A percentile compares a stretch with the other conserved stretches of the same genome.
phyloP scores from a whole-genome alignment of 768 basidiomycete species.

The Panaeolus cyanescens region DNA sequence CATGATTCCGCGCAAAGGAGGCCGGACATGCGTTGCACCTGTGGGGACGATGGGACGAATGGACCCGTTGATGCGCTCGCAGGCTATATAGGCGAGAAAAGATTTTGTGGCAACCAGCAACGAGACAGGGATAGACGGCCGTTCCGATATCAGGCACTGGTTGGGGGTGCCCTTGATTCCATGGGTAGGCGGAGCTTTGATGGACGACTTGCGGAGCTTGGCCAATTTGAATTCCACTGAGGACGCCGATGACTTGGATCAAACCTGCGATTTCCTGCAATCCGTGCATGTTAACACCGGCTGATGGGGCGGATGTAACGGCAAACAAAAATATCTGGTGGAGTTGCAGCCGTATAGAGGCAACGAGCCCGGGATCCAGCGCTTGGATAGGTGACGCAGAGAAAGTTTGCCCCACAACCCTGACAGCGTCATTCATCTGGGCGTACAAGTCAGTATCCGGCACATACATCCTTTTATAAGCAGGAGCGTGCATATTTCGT shows the following conservation, averaged over 20 bases:
- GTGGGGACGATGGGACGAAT: conserved; percentile 66
- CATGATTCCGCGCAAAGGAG: conserved; percentile 78
- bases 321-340: conserved; percentile 82
- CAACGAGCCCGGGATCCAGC: conserved; percentile 58
- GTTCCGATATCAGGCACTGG: conserved; percentile 58
- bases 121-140: conserved; percentile 80
- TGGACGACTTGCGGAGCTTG: conserved; percentile 40
- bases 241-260: conserved; percentile 79
- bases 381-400: conserved; percentile 39
- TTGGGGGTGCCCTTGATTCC: conserved; percentile 28
- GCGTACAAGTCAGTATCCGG: conserved; percentile 49
- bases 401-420: conserved; percentile 54
- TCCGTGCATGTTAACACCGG: conserved; percentile 53
- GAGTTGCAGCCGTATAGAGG: conserved; percentile 71
- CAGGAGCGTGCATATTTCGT: conserved; percentile 24
- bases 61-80: conserved; percentile 70
- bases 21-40: conserved; percentile 68
- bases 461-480: conserved; percentile 47
- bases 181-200: conserved; percentile 33
- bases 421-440: conserved; percentile 64
- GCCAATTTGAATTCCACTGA: conserved; percentile 75
- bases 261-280: conserved; percentile 80
- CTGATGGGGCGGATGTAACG: conserved; percentile 63
- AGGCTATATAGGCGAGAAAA: conserved; percentile 72
- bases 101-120: conserved; percentile 62